Base-by-base conservation (phyloP, 352 stramenopile species). In the Globisporangium spiculum region DNA sequence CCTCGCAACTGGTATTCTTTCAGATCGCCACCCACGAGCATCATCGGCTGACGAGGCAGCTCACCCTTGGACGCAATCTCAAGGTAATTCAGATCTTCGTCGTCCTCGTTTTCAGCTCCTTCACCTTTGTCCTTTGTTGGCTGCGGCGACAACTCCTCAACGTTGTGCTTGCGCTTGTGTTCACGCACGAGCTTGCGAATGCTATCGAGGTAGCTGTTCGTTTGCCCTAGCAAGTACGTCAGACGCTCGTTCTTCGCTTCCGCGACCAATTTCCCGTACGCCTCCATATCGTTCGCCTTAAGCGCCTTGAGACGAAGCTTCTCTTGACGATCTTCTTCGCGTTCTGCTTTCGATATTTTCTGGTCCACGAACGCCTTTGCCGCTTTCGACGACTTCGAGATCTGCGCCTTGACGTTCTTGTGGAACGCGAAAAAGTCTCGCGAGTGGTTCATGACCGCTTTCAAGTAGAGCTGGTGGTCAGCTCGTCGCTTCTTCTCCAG, bases 1-100 rank as follows among this genome's bases (percentile, higher is more conserved):
- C 97, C 97, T 64, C 98, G 96, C 54, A 99, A 65, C 79, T 99
- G 98, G 74, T 99, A 99, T 60, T 98, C 88, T 65, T 99, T 98
- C 64, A 99, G 73, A 58, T 94, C 90, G 5, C 97, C 97, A 72
- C 96, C 96, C 57, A 98, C 96, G 30, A 99, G 97, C 86, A 97
- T 98, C 66, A 89, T 86, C 0, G 97, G 97, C 83, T 99, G 97
- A 9, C 89, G 84, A 34, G 89, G 87, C 32, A 95, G 69, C 63
- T 96, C 87, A 4, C 87, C 86, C 75, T 94, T 94, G 4, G 84
- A 90, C 12, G 89, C 89, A 53, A 95, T 84, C 61, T 92, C 86
- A 14, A 96, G 72, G 63, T 95, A 94, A 67, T 96, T 93, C 20
- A 95, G 60, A 36, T 96, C 88, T 44, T 94, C 86, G 30, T 96